phyloP scores from a whole-genome alignment of 257 asterid genomes.

The Ophiorrhiza pumila region DNA sequence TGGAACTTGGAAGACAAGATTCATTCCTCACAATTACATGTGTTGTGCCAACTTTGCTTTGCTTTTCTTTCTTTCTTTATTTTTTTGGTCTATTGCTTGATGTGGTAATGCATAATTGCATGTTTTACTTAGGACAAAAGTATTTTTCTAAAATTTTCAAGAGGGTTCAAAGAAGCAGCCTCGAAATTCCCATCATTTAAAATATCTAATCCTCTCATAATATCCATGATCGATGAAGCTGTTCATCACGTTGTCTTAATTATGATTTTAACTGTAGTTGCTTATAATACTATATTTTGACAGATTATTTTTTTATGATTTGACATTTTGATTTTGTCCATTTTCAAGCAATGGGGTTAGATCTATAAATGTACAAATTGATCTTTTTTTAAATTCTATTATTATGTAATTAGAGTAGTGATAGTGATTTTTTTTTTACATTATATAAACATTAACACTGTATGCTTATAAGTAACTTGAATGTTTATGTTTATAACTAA shows the following conservation, averaged over 20 bases:
- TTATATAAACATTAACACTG: too few species aligned
- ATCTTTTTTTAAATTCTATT: too few species aligned
- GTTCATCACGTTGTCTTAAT: slow-evolving; percentile 1
- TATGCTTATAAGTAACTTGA: too few species aligned
- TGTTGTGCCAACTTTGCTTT: slow-evolving; percentile 14
- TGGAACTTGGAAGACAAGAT: slow-evolving; percentile 18
- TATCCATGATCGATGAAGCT: background rate
- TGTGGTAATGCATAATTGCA: slow-evolving; percentile 5
- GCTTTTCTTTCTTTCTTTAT: background rate
- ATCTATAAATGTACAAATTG: too few species aligned
- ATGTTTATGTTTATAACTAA: too few species aligned
- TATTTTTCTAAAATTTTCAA: background rate
- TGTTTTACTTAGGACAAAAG: slow-evolving; percentile 8
- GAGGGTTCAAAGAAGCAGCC: slow-evolving; percentile 6
- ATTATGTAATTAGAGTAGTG: too few species aligned
- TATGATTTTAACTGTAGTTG: background rate
- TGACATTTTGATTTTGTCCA: background rate
- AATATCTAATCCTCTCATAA: background rate
- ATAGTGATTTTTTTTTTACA: too few species aligned
- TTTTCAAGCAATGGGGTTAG: background rate
- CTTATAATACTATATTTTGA: background rate
- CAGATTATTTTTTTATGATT: background rate
- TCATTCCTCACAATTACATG: slow-evolving; percentile 12
- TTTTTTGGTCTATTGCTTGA: background rate
- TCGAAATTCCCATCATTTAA: background rate